phyloP scores from a whole-genome alignment of 805 yeast species.

The Saccharomycopsis malanga region DNA sequence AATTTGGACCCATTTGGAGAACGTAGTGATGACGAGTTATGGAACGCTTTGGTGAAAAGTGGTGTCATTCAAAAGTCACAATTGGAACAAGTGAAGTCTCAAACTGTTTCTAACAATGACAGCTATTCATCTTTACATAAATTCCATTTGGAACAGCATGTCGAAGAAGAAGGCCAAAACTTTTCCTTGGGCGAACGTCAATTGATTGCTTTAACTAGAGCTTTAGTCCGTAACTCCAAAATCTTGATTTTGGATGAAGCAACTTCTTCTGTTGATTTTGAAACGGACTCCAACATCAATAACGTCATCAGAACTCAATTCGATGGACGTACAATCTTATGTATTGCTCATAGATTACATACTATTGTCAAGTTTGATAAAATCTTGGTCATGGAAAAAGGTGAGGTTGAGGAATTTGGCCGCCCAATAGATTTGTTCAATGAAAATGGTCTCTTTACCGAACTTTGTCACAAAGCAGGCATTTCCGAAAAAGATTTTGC shows the following conservation, averaged over 20 bases:
- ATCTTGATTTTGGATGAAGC: conserved; percentile 83
- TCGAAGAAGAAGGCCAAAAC: conserved; percentile 59
- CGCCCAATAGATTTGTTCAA: conserved; percentile 47
- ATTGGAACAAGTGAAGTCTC: conserved; percentile 26
- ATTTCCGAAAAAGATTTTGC: conserved; percentile 26
- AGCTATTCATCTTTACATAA: conserved; percentile 34
- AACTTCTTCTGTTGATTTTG: conserved; percentile 74
- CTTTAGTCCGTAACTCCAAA: conserved; percentile 66
- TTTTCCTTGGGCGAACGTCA: conserved; percentile 67
- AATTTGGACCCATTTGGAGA: conserved; percentile 73
- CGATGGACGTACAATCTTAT: conserved; percentile 62
- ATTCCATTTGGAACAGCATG: conserved; percentile 51
- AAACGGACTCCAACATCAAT: conserved; percentile 77
- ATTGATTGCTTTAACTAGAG: conserved; percentile 73
- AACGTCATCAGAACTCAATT: conserved; percentile 66
- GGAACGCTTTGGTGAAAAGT: conserved; percentile 63
- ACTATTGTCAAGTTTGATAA: conserved; percentile 66
- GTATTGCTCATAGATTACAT: conserved; percentile 82
- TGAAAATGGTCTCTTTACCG: conserved; percentile 38
- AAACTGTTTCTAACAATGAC: conserved; percentile 27
- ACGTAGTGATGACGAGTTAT: conserved; percentile 49
- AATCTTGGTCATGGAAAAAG: conserved; percentile 64
- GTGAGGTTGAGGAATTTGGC: conserved; percentile 56
- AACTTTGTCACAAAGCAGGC: conserved; percentile 44
- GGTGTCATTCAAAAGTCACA: conserved; percentile 41